Evolutionary conservation across 1,139 yeast species (phyloP).

Genomic region (Suhomyces choctaworum): DNA sequence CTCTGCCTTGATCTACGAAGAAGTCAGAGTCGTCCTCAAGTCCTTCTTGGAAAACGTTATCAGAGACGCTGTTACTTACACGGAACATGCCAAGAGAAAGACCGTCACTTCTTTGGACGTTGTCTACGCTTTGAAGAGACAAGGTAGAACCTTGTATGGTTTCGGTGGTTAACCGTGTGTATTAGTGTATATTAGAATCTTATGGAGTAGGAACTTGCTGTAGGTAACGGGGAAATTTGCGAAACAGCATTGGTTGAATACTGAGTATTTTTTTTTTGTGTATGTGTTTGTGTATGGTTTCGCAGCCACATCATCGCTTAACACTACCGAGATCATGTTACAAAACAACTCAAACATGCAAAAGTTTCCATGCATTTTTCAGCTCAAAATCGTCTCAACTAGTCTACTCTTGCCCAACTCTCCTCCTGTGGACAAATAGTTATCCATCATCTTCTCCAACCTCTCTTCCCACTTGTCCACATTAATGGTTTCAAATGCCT

Average conservation of each 20-base stretch:
- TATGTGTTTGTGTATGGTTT: no score
- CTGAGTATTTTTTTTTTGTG: no score
- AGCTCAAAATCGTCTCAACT: constrained; percentile 9
- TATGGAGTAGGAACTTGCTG: constrained; percentile 1
- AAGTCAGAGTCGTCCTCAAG: constrained; percentile 96
- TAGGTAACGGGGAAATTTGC: no score
- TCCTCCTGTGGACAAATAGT: constrained; percentile 29
- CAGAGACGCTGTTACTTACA: constrained; percentile 98
- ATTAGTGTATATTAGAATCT: constrained; percentile 34
- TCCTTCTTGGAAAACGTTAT: constrained; percentile 95
- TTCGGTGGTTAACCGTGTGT: constrained; percentile 82
- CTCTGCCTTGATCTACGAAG: constrained; percentile 97
- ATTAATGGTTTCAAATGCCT: constrained; percentile 25
- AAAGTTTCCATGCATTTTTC: no score
- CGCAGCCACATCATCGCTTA: no score
- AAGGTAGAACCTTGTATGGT: constrained; percentile 99
- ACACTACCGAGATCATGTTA: no score
- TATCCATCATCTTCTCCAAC: constrained; percentile 30
- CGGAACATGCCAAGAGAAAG: constrained; percentile 99
- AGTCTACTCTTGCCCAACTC: constrained; percentile 25
- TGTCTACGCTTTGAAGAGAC: constrained; percentile 99
- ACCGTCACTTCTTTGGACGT: constrained; percentile 98
- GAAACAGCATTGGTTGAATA: no score
- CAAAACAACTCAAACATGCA: no score
- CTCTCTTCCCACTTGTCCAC: constrained; percentile 37